Evolutionary conservation across 2,329 filamentous ascomycete species (phyloP).

Genomic region (Didymella pomorum): DNA sequence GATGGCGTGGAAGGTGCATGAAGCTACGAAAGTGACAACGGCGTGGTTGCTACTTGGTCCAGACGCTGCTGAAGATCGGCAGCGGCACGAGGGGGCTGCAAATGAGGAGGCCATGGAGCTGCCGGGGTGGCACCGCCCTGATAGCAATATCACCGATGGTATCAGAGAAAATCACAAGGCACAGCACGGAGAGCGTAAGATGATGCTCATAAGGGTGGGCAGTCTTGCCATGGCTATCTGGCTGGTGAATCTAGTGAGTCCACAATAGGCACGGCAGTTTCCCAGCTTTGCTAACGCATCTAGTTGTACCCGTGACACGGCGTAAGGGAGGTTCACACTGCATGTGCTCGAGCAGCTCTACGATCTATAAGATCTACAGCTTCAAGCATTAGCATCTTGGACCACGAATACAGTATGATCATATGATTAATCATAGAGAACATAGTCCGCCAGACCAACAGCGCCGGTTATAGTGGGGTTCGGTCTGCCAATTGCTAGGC

Average conservation of each 20-base stretch:
- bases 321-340: not conserved
- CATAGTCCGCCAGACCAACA: not conserved
- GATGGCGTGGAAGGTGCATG: slow-evolving; percentile 50
- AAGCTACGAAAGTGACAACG: slow-evolving; percentile 51
- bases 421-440: not conserved
- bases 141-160: not conserved
- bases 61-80: not conserved
- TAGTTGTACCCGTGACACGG: slow-evolving; percentile 2
- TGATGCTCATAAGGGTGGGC: slow-evolving; percentile 2
- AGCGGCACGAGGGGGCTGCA: not conserved
- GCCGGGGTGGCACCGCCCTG: slow-evolving; percentile 13
- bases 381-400: not conserved
- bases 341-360: slow-evolving; percentile 6
- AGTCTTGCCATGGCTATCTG: slow-evolving; percentile 5
- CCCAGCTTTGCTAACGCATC: not conserved
- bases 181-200: not conserved
- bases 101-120: slow-evolving; percentile 2
- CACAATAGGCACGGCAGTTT: not conserved
- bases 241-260: slow-evolving; percentile 5
- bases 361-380: not conserved
- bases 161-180: not conserved
- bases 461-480: not conserved
- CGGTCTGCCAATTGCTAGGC: slow-evolving; percentile 9
- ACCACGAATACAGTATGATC: not conserved
- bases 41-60: slow-evolving; percentile 43